A percentile compares a stretch with the other conserved stretches of the same genome.
These are phyloP conservation scores for Physcomitrium patens DNA, from an alignment of 225 moss, liverwort and hornwort genomes.

Conservation along the genomic window DNA sequence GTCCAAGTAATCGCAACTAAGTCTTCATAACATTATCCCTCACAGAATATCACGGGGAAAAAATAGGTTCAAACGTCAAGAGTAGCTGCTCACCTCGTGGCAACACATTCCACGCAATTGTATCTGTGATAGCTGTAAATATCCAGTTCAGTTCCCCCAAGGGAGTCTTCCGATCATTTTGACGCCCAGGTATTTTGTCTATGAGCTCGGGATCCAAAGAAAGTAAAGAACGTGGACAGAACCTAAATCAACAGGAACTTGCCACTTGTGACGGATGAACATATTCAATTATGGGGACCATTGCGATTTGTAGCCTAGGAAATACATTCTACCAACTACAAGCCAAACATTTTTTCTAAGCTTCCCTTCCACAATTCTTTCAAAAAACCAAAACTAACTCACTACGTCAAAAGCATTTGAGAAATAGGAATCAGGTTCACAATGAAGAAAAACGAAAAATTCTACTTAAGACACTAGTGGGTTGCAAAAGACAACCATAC, in stretches of 20 bases:
- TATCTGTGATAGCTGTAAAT: constrained; percentile 95
- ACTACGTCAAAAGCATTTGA: too few species aligned
- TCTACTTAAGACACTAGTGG: constrained; percentile 1
- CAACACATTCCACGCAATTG: constrained; percentile 98
- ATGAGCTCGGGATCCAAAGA: constrained; percentile 80
- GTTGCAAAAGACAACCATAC: not conserved
- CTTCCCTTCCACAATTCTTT: too few species aligned
- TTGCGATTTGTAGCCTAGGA: too few species aligned
- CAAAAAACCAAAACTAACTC: too few species aligned
- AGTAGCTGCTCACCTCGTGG: constrained; percentile 71
- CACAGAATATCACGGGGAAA: not conserved
- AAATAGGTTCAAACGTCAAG: not conserved
- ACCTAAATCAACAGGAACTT: constrained; percentile 57
- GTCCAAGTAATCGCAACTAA: constrained; percentile 8
- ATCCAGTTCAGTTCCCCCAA: constrained; percentile 98
- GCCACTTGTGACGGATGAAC: constrained; percentile 10
- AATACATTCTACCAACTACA: too few species aligned
- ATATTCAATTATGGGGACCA: constrained; percentile 4
- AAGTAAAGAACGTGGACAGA: constrained; percentile 86
- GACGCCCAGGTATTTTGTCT: constrained; percentile 93
- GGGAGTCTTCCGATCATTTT: constrained; percentile 93
- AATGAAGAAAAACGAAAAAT: not conserved
- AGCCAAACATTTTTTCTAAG: too few species aligned
- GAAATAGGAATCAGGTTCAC: too few species aligned
- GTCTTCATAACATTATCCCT: not conserved